A percentile compares a stretch with the other conserved stretches of the same genome.
These are phyloP conservation scores for Baffinella frigidus DNA, from an alignment of 208 protist genomes.

Conservation along the genomic window DNA sequence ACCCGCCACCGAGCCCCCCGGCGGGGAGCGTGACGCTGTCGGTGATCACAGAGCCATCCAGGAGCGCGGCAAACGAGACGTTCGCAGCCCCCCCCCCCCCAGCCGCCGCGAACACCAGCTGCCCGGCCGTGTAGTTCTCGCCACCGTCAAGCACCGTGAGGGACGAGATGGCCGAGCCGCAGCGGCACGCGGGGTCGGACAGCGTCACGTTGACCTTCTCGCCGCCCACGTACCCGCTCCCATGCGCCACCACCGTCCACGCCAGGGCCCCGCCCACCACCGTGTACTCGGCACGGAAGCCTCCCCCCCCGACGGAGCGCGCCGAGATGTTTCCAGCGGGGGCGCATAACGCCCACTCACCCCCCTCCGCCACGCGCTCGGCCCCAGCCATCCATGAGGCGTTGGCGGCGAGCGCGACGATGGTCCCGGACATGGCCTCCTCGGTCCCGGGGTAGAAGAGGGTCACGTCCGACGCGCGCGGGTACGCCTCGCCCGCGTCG, in stretches of 20 bases:
- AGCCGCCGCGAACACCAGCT: no score
- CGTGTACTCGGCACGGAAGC: background rate
- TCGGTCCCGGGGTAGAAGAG: background rate
- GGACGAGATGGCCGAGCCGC: background rate
- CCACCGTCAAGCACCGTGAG: background rate
- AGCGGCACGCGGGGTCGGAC: background rate
- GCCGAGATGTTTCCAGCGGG: background rate
- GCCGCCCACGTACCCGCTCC: background rate
- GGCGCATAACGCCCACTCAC: no score
- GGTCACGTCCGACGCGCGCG: background rate
- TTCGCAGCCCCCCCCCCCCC: background rate
- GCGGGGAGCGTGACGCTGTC: background rate
- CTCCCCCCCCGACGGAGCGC: background rate
- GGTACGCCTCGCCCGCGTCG: background rate
- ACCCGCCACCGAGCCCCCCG: background rate
- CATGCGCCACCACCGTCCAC: background rate
- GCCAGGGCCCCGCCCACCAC: background rate
- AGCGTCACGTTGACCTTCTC: background rate
- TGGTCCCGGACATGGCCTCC: background rate
- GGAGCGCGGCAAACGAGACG: background rate
- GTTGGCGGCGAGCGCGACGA: background rate
- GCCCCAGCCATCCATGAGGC: background rate
- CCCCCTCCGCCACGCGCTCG: background rate
- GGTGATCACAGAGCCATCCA: background rate
- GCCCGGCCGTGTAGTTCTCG: no score